Conservation (phyloP, 164 flowering plant genomes). For the grape (Vitis vinifera) region DNA sequence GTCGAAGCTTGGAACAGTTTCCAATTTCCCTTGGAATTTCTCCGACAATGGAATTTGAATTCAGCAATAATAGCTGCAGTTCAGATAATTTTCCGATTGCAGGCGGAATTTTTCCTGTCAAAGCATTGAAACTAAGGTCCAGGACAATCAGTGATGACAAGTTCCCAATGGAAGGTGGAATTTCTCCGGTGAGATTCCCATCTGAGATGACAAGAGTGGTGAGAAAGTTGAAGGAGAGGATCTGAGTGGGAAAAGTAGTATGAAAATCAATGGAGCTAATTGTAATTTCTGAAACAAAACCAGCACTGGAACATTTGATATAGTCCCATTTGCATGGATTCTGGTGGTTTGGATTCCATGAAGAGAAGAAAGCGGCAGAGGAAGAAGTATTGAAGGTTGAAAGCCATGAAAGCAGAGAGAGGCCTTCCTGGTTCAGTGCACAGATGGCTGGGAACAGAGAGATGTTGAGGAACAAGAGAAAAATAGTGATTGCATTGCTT, state of each 20-base stretch:
- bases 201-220: conserved; percentile 36
- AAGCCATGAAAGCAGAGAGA: conserved; percentile 61
- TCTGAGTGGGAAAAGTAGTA: conserved; percentile 41
- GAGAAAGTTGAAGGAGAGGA: conserved; percentile 39
- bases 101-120: conserved; percentile 42
- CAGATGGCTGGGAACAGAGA: conserved; percentile 22
- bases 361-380: conserved; percentile 42
- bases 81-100: conserved; percentile 39
- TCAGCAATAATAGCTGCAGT: conserved; percentile 34
- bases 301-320: conserved; percentile 41
- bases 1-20: conserved; percentile 43
- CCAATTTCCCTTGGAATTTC: conserved; percentile 44
- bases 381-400: conserved; percentile 47
- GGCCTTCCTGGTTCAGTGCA: conserved; percentile 50
- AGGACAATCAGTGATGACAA: conserved; percentile 32
- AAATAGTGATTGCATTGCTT: conserved; percentile 26
- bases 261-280: conserved; percentile 42
- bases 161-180: conserved; percentile 45
- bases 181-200: conserved; percentile 50
- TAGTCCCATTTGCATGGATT: conserved; percentile 60
- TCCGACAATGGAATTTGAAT: conserved; percentile 40
- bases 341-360: conserved; percentile 50
- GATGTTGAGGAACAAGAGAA: conserved; percentile 31
- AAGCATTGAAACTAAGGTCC: conserved; percentile 56
- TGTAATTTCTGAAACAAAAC: conserved; percentile 41